Conservation (phyloP, 371 early-diverging fungal species). For the Haplosporangium sp. region DNA sequence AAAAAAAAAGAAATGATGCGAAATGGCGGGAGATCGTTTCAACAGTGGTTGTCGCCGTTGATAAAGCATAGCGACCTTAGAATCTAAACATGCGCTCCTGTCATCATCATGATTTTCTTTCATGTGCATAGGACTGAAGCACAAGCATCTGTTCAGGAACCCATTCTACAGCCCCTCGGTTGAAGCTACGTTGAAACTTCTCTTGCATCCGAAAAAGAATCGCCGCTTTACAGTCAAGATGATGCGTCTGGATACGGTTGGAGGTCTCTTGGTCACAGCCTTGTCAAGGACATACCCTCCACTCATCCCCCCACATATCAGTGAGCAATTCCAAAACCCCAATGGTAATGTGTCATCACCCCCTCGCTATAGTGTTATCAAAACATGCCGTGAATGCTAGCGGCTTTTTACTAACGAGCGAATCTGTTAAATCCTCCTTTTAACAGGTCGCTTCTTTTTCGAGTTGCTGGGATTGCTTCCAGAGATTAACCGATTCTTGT, state of each 20-base stretch:
- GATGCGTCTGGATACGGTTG: slow-evolving; percentile 53
- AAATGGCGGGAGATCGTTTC: too few species aligned
- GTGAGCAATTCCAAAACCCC: slow-evolving; percentile 37
- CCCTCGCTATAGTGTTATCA: background rate
- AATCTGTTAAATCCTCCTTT: background rate
- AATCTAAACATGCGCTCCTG: too few species aligned
- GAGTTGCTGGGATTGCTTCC: slow-evolving; percentile 41
- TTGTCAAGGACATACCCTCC: slow-evolving; percentile 47
- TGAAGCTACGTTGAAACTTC: slow-evolving; percentile 16
- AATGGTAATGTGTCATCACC: slow-evolving; percentile 16
- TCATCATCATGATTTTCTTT: background rate
- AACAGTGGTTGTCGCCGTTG: too few species aligned
- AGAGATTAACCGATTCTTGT: slow-evolving; percentile 49
- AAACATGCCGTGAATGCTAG: background rate
- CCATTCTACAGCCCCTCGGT: slow-evolving; percentile 48
- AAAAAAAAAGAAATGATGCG: background rate
- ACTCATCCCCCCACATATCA: slow-evolving; percentile 28
- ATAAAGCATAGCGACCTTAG: too few species aligned
- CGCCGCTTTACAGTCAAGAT: slow-evolving; percentile 34
- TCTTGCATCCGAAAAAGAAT: slow-evolving; percentile 12
- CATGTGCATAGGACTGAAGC: slow-evolving; percentile 33
- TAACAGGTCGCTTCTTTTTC: slow-evolving; percentile 41
- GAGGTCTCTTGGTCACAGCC: slow-evolving; percentile 34
- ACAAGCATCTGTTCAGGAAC: slow-evolving; percentile 44
- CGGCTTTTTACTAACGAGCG: background rate